phyloP scores from a whole-genome alignment of 331 rosid species.

The Telfairia occidentalis region DNA sequence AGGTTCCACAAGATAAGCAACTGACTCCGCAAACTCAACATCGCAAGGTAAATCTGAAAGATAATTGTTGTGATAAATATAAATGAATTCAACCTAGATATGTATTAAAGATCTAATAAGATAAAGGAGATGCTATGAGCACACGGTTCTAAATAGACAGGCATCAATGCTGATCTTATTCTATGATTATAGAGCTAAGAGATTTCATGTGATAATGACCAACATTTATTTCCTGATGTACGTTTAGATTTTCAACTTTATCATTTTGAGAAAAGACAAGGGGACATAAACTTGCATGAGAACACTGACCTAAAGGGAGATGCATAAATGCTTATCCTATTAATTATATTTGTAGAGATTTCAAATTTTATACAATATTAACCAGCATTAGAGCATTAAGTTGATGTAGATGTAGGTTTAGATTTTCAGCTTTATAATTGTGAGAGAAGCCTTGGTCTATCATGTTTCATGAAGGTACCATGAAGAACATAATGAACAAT shows the following conservation, averaged over 20 bases:
- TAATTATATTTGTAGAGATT: not conserved
- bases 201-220: not conserved
- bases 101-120: slow-evolving; percentile 1
- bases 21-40: slow-evolving; percentile 47
- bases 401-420: no score
- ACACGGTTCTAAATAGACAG: not conserved
- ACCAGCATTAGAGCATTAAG: not conserved
- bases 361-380: not conserved
- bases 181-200: not conserved
- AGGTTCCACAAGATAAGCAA: slow-evolving; percentile 53
- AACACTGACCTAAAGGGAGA: not conserved
- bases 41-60: slow-evolving; percentile 76
- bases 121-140: not conserved
- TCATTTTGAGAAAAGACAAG: not conserved
- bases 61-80: slow-evolving; percentile 16
- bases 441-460: not conserved
- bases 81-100: slow-evolving; percentile 13
- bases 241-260: not conserved
- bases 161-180: not conserved
- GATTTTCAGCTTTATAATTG: not conserved
- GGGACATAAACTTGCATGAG: not conserved
- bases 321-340: not conserved
- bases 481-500: no score
- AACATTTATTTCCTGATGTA: not conserved
- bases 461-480: not conserved